A percentile compares a stretch with the other conserved stretches of the same genome.
These are phyloP conservation scores for Ogataea nitratoaversa DNA, from an alignment of 805 yeast species.

Conservation along the genomic window DNA sequence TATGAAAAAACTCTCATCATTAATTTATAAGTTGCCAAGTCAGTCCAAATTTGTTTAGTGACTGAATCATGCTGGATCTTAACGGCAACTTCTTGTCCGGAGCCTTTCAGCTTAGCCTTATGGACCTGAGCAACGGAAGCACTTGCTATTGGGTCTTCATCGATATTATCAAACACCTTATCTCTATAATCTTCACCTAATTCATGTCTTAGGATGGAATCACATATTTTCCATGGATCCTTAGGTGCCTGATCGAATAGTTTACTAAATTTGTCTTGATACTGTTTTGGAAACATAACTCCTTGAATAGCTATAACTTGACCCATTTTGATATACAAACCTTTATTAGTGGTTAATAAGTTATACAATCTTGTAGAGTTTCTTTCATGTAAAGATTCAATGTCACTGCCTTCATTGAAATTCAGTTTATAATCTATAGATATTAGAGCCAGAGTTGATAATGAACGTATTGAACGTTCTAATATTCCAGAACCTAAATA, in stretches of 20 bases:
- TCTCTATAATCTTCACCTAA: conserved; percentile 40
- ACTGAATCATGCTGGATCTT: conserved; percentile 67
- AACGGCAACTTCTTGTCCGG: conserved; percentile 56
- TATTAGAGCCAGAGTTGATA: conserved; percentile 42
- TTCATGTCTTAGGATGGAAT: conserved; percentile 35
- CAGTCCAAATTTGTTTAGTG: conserved; percentile 54
- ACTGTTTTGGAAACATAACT: conserved; percentile 59
- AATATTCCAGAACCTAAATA: conserved; percentile 44
- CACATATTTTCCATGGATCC: conserved; percentile 47
- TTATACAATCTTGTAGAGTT: conserved; percentile 49
- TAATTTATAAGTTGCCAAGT: conserved; percentile 52
- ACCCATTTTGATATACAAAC: conserved; percentile 71
- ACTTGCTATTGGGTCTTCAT: conserved; percentile 62
- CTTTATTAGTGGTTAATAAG: conserved; percentile 44
- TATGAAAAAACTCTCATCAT: conserved; percentile 51
- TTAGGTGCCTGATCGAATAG: conserved; percentile 68
- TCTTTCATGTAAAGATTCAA: conserved; percentile 55
- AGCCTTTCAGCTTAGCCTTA: conserved; percentile 38
- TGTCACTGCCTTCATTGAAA: conserved; percentile 40
- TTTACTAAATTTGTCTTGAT: conserved; percentile 49
- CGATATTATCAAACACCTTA: conserved; percentile 40
- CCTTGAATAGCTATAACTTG: conserved; percentile 80
- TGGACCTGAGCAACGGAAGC: conserved; percentile 77
- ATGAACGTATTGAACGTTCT: conserved; percentile 49
- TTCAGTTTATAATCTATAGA: conserved; percentile 60